Conservation (phyloP, 169 alveolate species). For the Plasmodium blacklocki region DNA sequence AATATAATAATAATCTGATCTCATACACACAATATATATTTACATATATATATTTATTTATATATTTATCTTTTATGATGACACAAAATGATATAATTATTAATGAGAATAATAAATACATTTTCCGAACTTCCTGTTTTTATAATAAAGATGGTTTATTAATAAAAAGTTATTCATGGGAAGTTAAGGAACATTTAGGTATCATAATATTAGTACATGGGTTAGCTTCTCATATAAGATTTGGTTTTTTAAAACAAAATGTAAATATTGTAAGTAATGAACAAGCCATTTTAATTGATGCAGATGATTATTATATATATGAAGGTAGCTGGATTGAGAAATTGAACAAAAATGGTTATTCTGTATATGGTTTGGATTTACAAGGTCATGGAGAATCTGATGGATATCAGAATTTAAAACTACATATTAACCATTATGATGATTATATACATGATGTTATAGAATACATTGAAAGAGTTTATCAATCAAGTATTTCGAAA, state of each 20-base stretch:
- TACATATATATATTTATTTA: too few species aligned
- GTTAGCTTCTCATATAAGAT: background rate
- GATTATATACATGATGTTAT: background rate
- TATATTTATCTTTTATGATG: too few species aligned
- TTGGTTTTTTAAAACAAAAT: slow-evolving; percentile 2
- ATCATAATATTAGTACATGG: slow-evolving; percentile 2
- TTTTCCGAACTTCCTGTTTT: background rate
- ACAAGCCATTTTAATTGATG: background rate
- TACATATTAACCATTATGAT: background rate
- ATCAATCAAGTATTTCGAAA: background rate
- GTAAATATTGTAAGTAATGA: background rate
- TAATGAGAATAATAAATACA: too few species aligned
- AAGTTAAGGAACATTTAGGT: background rate
- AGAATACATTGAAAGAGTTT: background rate
- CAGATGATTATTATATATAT: background rate
- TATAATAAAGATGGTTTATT: slow-evolving; percentile 4
- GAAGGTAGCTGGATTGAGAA: background rate
- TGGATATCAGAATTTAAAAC: background rate
- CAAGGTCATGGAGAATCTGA: slow-evolving; percentile 3
- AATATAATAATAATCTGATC: too few species aligned
- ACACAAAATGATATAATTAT: too few species aligned
- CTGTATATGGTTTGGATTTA: slow-evolving; percentile 8
- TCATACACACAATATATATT: too few species aligned
- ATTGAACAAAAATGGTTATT: background rate
- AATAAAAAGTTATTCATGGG: background rate